phyloP scores from a whole-genome alignment of 805 yeast species.

The Zygosaccharomyces bailii region DNA sequence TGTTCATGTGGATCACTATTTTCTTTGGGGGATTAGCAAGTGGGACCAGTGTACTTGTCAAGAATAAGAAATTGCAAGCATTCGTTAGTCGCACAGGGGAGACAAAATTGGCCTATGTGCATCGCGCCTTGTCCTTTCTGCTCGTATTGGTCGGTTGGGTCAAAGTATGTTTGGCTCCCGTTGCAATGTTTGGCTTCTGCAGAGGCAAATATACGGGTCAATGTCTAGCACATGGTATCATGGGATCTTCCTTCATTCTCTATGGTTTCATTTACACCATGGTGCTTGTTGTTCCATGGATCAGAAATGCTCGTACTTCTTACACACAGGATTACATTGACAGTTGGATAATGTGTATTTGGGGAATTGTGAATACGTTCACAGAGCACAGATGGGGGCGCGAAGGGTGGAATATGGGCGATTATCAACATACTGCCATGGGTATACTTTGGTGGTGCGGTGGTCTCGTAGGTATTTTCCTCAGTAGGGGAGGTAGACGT shows the following conservation, averaged over 20 bases:
- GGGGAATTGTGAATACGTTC: slow-evolving; percentile 94
- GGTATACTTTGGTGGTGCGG: slow-evolving; percentile 97
- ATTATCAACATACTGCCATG: slow-evolving; percentile 93
- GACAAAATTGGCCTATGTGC: slow-evolving; percentile 32
- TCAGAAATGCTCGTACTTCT: slow-evolving; percentile 48
- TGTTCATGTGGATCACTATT: slow-evolving; percentile 43
- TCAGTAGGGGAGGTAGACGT: slow-evolving; percentile 65
- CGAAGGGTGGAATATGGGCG: slow-evolving; percentile 88
- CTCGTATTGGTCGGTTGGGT: slow-evolving; percentile 68
- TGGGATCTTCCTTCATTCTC: slow-evolving; percentile 84
- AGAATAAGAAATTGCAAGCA: slow-evolving; percentile 35
- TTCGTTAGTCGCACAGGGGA: slow-evolving; percentile 40
- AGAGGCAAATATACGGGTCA: slow-evolving; percentile 83
- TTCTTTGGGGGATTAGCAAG: slow-evolving; percentile 54
- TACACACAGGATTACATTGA: slow-evolving; percentile 85
- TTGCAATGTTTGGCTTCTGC: slow-evolving; percentile 85
- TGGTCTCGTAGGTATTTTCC: slow-evolving; percentile 77
- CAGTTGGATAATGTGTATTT: slow-evolving; percentile 69
- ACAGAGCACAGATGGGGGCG: slow-evolving; percentile 95
- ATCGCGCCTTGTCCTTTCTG: slow-evolving; percentile 48
- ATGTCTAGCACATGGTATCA: slow-evolving; percentile 94
- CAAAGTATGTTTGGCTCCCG: slow-evolving; percentile 73
- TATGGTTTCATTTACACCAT: slow-evolving; percentile 71
- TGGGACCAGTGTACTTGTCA: slow-evolving; percentile 46
- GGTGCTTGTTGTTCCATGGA: slow-evolving; percentile 72